Base-by-base conservation (phyloP, 108 stramenopile genomes). In the Pseudonitzschia multistriata region DNA sequence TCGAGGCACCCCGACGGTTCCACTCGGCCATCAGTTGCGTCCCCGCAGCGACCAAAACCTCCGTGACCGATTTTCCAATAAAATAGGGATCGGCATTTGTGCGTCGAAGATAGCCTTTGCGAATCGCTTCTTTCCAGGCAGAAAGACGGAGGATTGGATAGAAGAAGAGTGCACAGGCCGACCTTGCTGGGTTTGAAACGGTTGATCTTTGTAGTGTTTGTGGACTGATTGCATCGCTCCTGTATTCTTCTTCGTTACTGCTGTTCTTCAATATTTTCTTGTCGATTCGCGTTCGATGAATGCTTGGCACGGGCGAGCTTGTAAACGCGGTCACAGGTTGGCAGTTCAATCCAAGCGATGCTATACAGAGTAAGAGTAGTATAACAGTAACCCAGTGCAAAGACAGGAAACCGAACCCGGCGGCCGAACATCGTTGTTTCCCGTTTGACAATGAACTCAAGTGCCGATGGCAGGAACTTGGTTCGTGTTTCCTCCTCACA, bases 1-100 rank as follows among this genome's bases (percentile, higher is more conserved):
- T 59, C 56, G 71, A 27, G 17, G 50, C 57, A 8, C 92, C 89
- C 29, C 92, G 72, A 17, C 85, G 74, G n/a, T 75, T 74, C 53
- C 71, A 79, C 72, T 93, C 92, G 3, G 89, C 92, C 35, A 83
- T 78, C 60, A 82, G 69, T 70, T 93, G 92, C 11, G 88, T 84
- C 6, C 74, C 76, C 6, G 83, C 86, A 7, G 92, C 89, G 0
- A 93, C 45, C 7, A 88, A 33, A 14, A 89, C 69, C 57, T 93
- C 89, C 10, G 83, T 67, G 19, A 82, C 57, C 6, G 86, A 87
- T 74, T 93, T 92, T n/a, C 55, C 49, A 3, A 75, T 70, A 72
- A 93, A 93, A 35, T 68, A 65, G 0, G 92, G 89, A 74, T 93
- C 92, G 15, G 92, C 92, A 3, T 82, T 85, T 0, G 87, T 45